phyloP scores from a whole-genome alignment of 2,329 filamentous ascomycete genomes.

The Plenodomus biglobosus region DNA sequence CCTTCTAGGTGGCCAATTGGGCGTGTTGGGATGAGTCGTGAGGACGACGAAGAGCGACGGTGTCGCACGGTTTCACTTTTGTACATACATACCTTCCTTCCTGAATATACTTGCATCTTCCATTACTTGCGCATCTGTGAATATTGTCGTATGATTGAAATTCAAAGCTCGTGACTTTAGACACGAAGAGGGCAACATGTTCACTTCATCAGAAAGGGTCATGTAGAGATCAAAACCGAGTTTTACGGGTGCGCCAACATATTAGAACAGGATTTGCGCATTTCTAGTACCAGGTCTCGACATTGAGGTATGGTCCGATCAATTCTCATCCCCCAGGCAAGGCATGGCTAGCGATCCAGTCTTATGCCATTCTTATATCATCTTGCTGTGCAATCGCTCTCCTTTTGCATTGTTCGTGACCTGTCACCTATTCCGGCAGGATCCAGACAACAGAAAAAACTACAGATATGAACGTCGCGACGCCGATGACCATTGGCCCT shows the following conservation, averaged over 20 bases:
- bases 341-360: neutral
- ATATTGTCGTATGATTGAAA: too few relatives aligned
- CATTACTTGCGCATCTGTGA: neutral
- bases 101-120: slow-evolving; percentile 15
- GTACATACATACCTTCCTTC: slow-evolving; percentile 21
- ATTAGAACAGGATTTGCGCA: too few relatives aligned
- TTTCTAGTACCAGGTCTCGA: too few relatives aligned
- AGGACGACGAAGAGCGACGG: slow-evolving; percentile 2
- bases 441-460: slow-evolving; percentile 31
- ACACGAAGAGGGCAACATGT: too few relatives aligned
- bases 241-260: too few relatives aligned
- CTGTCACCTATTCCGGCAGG: slow-evolving; percentile 13
- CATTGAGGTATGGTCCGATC: too few relatives aligned
- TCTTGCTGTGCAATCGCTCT: neutral
- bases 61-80: slow-evolving; percentile 8
- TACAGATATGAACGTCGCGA: slow-evolving; percentile 15
- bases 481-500: slow-evolving; percentile 23
- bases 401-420: neutral
- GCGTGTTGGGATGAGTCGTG: neutral
- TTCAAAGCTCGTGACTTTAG: too few relatives aligned
- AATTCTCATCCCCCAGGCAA: too few relatives aligned
- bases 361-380: neutral
- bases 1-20: slow-evolving; percentile 19
- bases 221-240: too few relatives aligned
- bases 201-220: too few relatives aligned